These are phyloP conservation scores for Mediolabrus comicus DNA, from an alignment of 108 stramenopile genomes.

Conservation along the genomic window DNA sequence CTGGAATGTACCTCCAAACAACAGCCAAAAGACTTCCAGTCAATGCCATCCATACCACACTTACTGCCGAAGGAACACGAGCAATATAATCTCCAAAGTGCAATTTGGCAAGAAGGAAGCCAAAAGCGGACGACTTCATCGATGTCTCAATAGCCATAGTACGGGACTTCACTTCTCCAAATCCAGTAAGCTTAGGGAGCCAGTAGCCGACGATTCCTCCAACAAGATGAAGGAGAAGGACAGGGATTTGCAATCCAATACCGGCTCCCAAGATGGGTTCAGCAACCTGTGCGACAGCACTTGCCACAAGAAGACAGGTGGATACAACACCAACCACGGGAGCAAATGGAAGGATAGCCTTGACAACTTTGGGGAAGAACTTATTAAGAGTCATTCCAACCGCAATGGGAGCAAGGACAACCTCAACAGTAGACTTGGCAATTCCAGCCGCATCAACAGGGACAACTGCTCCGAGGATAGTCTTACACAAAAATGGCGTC, in stretches of 20 bases:
- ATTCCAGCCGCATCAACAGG: slow-evolving; percentile 96
- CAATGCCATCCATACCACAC: slow-evolving; percentile 98
- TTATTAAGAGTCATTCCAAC: slow-evolving; percentile 94
- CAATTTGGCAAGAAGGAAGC: slow-evolving; percentile 96
- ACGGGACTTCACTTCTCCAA: slow-evolving; percentile 88
- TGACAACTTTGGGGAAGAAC: slow-evolving; percentile 89
- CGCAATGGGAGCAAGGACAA: slow-evolving; percentile 95
- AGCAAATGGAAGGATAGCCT: slow-evolving; percentile 89
- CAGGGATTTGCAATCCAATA: slow-evolving; percentile 82
- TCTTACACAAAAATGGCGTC: slow-evolving; percentile 96
- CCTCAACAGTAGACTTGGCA: slow-evolving; percentile 93
- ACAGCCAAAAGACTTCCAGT: slow-evolving; percentile 92
- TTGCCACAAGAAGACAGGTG: slow-evolving; percentile 95
- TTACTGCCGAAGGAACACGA: slow-evolving; percentile 95
- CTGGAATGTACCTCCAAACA: slow-evolving; percentile 95
- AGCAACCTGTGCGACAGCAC: slow-evolving; percentile 93
- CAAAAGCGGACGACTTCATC: slow-evolving; percentile 98
- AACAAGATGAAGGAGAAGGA: slow-evolving; percentile 91
- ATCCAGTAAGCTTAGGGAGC: slow-evolving; percentile 81
- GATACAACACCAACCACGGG: slow-evolving; percentile 95
- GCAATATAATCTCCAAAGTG: slow-evolving; percentile 94
- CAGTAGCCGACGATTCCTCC: slow-evolving; percentile 92
- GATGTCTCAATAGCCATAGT: slow-evolving; percentile 99
- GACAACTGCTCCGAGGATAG: slow-evolving; percentile 91
- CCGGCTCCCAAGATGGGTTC: slow-evolving; percentile 86